Evolutionary conservation across 768 basidiomycete genomes (phyloP).

Genomic region (Rhizopogon vinicolor): DNA sequence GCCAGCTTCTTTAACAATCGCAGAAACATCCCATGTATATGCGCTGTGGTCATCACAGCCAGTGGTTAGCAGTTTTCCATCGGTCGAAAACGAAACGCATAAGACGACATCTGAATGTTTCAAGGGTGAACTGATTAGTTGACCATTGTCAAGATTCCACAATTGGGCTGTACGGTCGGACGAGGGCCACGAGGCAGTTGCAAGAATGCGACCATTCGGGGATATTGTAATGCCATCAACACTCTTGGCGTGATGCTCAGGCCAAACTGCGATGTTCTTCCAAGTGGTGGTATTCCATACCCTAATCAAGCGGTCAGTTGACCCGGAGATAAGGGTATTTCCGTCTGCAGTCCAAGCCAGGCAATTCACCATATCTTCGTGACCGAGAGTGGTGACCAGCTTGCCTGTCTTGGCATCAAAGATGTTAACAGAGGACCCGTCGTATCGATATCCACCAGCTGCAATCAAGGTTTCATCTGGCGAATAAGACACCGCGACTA

Average conservation of each 20-base stretch:
- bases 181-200: conserved; percentile 9
- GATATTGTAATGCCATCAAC: conserved; percentile 18
- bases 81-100: neutral
- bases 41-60: no score
- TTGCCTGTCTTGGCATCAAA: neutral
- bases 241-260: conserved; percentile 3
- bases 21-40: no score
- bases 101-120: neutral
- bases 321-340: neutral
- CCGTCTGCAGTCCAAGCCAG: neutral
- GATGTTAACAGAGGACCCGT: neutral
- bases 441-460: neutral
- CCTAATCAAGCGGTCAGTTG: neutral
- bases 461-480: neutral
- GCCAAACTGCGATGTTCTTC: neutral
- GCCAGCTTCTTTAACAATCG: no score
- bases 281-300: no score
- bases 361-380: neutral
- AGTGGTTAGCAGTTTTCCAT: no score
- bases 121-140: conserved; percentile 1
- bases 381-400: neutral
- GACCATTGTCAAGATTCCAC: conserved; percentile 4
- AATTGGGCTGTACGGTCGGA: conserved; percentile 2
- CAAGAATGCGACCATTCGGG: conserved; percentile 10
- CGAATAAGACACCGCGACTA: neutral